Base-by-base conservation (phyloP, 139 green algal genomes). In the Zygnema cylindricum region DNA sequence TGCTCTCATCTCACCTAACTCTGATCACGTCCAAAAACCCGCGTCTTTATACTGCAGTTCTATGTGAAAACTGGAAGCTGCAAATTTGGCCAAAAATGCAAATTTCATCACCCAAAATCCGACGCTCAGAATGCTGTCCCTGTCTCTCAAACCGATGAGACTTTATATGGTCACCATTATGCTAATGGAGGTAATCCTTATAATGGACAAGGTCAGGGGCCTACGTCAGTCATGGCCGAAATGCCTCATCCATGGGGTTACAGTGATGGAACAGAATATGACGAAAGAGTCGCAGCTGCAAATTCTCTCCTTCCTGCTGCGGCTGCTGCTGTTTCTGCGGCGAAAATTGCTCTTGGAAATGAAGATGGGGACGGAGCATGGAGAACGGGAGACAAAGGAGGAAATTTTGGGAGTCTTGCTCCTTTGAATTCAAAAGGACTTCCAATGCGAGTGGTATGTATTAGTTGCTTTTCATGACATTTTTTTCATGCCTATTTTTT, bases 11-110 rank as follows among this genome's bases (percentile, higher is more conserved):
- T n/a, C n/a, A n/a, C n/a, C n/a, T n/a, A n/a, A n/a, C n/a, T n/a
- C n/a, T n/a, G n/a, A n/a, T n/a, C n/a, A n/a, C n/a, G n/a, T n/a
- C n/a, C n/a, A n/a, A n/a, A n/a, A n/a, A n/a, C n/a, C n/a, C n/a
- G n/a, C n/a, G n/a, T n/a, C n/a, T n/a, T n/a, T n/a, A n/a, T n/a
- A 16, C 49, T 63, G 88, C 95, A 98, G 25, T 99, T 98, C 76
- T 99, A 93, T 93, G 22, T 91, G 38, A 98, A 97, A 82, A 98
- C 96, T 0, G 97, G 96, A 0, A 89, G 95, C 91, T 98, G 96
- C 94, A 95, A 95, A 91, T 99, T 95, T 89, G 95, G 95, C 0
- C 89, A 94, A 3, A 83, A 33, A 0, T 99, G 97, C 91, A 93
- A 93, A 54, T 99, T 97, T 82, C 93, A 99, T 91, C 97, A 99